A percentile compares a stretch with the other conserved stretches of the same genome.
phyloP scores from a whole-genome alignment of 441 rosid species.

The Populus trichocarpa region DNA sequence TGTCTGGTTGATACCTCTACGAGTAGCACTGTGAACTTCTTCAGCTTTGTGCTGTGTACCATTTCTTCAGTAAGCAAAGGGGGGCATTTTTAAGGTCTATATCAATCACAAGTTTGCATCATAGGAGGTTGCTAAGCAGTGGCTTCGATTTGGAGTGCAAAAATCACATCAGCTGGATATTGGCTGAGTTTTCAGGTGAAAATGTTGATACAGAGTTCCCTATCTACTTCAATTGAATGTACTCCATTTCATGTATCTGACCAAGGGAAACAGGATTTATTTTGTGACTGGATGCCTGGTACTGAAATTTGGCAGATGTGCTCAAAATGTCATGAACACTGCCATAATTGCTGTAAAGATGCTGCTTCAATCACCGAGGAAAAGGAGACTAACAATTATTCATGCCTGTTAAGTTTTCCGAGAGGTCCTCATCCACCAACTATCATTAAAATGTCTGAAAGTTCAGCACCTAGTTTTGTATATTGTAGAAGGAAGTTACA shows the following conservation, averaged over 20 bases:
- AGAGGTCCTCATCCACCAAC: slow-evolving; percentile 38
- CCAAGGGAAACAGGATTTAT: slow-evolving; percentile 28
- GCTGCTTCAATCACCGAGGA: slow-evolving; percentile 13
- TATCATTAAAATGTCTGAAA: slow-evolving; percentile 36
- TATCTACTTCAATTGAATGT: slow-evolving; percentile 38
- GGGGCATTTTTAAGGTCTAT: neutral
- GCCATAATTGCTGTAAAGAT: slow-evolving; percentile 30
- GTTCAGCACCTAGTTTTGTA: slow-evolving; percentile 22
- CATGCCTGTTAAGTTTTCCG: slow-evolving; percentile 26
- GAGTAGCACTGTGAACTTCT: neutral
- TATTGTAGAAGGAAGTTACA: slow-evolving; percentile 56
- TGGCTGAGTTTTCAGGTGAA: slow-evolving; percentile 32
- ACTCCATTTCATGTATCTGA: slow-evolving; percentile 34
- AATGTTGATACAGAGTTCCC: slow-evolving; percentile 39
- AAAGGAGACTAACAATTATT: slow-evolving; percentile 29
- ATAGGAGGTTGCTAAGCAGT: slow-evolving; percentile 2
- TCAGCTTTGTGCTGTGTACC: neutral
- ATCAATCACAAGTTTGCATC: slow-evolving; percentile 7
- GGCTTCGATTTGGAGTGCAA: slow-evolving; percentile 8
- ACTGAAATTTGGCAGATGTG: slow-evolving; percentile 48
- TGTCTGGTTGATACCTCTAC: neutral
- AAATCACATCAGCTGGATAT: slow-evolving; percentile 5
- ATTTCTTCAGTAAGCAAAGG: neutral
- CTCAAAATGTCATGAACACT: slow-evolving; percentile 38
- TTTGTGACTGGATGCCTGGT: slow-evolving; percentile 36